Conservation (phyloP, 257 asterid species). For the Lycium barbarum region DNA sequence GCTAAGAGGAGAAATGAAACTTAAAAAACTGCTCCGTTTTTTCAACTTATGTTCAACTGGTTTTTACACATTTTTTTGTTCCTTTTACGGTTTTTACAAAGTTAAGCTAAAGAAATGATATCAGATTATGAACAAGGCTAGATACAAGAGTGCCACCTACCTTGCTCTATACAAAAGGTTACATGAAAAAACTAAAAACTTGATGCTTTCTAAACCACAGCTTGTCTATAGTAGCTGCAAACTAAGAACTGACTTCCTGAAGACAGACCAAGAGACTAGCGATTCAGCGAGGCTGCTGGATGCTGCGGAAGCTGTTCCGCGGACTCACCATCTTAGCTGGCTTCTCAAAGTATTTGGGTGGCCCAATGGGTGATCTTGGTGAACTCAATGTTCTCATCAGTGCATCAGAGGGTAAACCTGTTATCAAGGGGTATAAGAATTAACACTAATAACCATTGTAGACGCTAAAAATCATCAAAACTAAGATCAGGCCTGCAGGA, state of each 20-base stretch:
- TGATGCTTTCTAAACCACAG: conserved; percentile 28
- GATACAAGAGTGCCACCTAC: conserved; percentile 65
- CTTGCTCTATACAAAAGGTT: conserved; percentile 73
- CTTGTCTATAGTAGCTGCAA: conserved; percentile 36
- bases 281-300: conserved; percentile 89
- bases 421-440: background rate
- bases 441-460: background rate
- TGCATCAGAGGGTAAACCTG: conserved; percentile 53
- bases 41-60: background rate
- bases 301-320: conserved; percentile 74
- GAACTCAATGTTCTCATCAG: conserved; percentile 49
- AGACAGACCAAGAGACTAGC: background rate
- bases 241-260: conserved; percentile 33
- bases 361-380: conserved; percentile 47
- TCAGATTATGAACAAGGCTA: conserved; percentile 78
- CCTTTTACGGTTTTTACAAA: conserved; percentile 12
- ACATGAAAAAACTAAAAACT: conserved; percentile 38
- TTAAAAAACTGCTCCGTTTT: background rate
- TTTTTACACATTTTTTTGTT: background rate
- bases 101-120: conserved; percentile 39
- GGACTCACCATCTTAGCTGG: conserved; percentile 68
- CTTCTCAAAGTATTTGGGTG: conserved; percentile 64
- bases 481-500: background rate
- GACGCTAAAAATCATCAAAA: background rate
- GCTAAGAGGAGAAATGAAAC: background rate